Base-by-base conservation (phyloP, 2,329 filamentous ascomycete species). In the Acephala macrosclerotiorum region DNA sequence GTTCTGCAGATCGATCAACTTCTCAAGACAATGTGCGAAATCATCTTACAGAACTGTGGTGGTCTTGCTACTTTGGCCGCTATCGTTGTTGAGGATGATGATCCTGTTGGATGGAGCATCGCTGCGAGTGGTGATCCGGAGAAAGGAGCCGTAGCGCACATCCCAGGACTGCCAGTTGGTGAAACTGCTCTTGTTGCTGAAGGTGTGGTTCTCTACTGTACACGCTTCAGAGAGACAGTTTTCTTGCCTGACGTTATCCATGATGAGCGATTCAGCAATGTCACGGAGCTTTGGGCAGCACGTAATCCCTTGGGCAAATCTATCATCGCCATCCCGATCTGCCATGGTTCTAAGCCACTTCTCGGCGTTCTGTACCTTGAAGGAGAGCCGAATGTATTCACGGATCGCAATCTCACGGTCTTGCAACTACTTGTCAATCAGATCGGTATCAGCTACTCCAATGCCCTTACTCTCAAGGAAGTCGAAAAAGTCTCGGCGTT, bases 261-360 rank as follows among this genome's bases (percentile, higher is more conserved):
- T 58, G 92, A 95, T 73, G 92, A 94, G 76, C 84, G 91, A 36
- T 94, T 94, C 69, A 90, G 90, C 55, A 93, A 92, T 67, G 90
- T 94, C 7, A 87, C 85, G 56, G 86, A 91, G 25, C 81, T 84
- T 0, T 94, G 91, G 87, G 79, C 92, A 35, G 83, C 86, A 70
- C 84, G 84, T 61, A 91, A 93, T 68, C 89, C 90, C 0, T 80
- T 85, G 38, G 91, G 91, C 72, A 91, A 89, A 74, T 88, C 91
- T 3, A 88, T 94, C 66, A 94, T 95, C 66, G 89, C 90, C n/a
- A 87, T 94, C 45, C 92, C 92, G 0, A 94, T 95, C 64, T 83
- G 88, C 56, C 91, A 94, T 75, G 91, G 90, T 3, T 84, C 86
- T 36, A 89, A 91, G 60, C 85, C 87, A 7, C 82, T 94, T 3